Percentiles rank a stretch among this genome's conserved stretches.
Conservation (phyloP, 2,329 filamentous ascomycete genomes). For the Fusarium burgessii region DNA sequence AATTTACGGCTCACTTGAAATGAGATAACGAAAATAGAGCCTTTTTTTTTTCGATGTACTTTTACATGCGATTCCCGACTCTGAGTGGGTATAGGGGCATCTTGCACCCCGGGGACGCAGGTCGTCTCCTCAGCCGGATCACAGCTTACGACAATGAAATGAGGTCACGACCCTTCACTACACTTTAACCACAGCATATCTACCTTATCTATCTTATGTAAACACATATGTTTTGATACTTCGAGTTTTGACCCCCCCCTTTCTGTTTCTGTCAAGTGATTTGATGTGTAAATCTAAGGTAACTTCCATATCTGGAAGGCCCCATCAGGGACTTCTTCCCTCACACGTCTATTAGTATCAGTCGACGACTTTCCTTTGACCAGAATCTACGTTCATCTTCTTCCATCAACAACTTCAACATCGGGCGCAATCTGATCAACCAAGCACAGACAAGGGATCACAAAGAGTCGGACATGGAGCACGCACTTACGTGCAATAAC, state of each 20-base stretch:
- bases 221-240: not conserved
- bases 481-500: slow-evolving; percentile 81
- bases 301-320: slow-evolving; percentile 1
- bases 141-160: slow-evolving; percentile 38
- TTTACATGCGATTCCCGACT: slow-evolving; percentile 21
- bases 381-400: not conserved
- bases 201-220: not conserved
- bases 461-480: slow-evolving; percentile 70
- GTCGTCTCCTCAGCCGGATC: slow-evolving; percentile 26
- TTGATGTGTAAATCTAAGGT: not conserved
- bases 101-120: slow-evolving; percentile 25
- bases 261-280: not conserved
- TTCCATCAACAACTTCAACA: not conserved
- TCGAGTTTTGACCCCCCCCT: not conserved
- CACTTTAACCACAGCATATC: not conserved
- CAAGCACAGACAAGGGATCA: too few species aligned
- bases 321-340: not conserved
- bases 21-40: slow-evolving; percentile 17
- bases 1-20: slow-evolving; percentile 31
- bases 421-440: not conserved
- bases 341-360: not conserved
- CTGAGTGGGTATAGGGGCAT: slow-evolving; percentile 10
- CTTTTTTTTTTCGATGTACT: slow-evolving; percentile 9
- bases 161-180: slow-evolving; percentile 27
- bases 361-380: too few species aligned